Conservation (phyloP, 2,329 filamentous ascomycete genomes). For the Cladophialophora yegresii region DNA sequence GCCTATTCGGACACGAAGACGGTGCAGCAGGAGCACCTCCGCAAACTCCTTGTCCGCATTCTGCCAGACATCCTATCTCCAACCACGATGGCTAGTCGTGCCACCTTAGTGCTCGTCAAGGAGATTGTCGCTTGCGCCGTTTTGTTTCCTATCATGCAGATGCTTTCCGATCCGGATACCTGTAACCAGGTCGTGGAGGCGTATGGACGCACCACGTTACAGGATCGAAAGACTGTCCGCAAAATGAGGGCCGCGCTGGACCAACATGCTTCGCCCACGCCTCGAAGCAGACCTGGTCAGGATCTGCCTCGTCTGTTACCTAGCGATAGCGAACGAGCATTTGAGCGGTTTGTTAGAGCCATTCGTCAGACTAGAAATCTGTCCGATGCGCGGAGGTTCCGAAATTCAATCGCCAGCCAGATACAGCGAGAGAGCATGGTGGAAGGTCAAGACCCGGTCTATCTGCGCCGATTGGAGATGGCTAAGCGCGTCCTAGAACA, state of each 20-base stretch:
- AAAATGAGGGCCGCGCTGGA: slow-evolving; percentile 90
- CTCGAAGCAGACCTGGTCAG: slow-evolving; percentile 63
- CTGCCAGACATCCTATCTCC: slow-evolving; percentile 74
- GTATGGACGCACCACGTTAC: slow-evolving; percentile 79
- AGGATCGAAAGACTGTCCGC: slow-evolving; percentile 91
- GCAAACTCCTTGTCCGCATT: slow-evolving; percentile 70
- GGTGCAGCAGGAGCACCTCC: slow-evolving; percentile 84
- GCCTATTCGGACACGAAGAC: slow-evolving; percentile 81
- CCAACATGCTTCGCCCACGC: slow-evolving; percentile 83
- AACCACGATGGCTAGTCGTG: slow-evolving; percentile 73
- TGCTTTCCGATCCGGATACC: slow-evolving; percentile 87
- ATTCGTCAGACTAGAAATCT: slow-evolving; percentile 87
- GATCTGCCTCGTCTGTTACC: slow-evolving; percentile 77
- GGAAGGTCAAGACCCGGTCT: slow-evolving; percentile 79
- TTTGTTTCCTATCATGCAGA: slow-evolving; percentile 74
- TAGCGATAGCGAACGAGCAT: slow-evolving; percentile 84
- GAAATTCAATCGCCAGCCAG: slow-evolving; percentile 89
- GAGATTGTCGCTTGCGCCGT: slow-evolving; percentile 95
- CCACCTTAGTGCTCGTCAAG: slow-evolving; percentile 76
- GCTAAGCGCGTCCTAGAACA: slow-evolving; percentile 87
- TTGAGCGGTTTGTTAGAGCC: slow-evolving; percentile 88
- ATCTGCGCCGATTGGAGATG: slow-evolving; percentile 85
- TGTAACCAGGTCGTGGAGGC: slow-evolving; percentile 98
- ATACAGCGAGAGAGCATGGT: slow-evolving; percentile 78
- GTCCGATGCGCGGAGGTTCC: slow-evolving; percentile 87